These are phyloP conservation scores for Paratinospora sagittata DNA, from an alignment of 164 flowering plant genomes.

Conservation along the genomic window DNA sequence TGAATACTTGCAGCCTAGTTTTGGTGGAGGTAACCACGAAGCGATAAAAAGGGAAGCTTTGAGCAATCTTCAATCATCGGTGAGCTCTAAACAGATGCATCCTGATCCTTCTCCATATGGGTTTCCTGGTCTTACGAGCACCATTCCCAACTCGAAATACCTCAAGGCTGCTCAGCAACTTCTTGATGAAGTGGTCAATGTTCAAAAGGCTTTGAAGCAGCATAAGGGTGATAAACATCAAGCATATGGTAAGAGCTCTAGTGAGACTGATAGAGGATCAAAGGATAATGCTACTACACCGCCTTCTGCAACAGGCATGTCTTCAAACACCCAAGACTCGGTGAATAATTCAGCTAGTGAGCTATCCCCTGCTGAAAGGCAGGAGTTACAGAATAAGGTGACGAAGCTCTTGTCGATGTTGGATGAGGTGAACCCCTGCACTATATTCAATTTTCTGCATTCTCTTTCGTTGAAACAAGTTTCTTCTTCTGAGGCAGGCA, in stretches of 20 bases:
- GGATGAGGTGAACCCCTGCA: constrained; percentile 57
- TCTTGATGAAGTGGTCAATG: constrained; percentile 80
- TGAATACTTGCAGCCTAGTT: constrained; percentile 29
- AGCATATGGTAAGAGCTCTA: constrained; percentile 25
- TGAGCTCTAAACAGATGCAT: constrained; percentile 24
- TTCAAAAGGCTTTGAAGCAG: constrained; percentile 50
- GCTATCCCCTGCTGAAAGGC: constrained; percentile 56
- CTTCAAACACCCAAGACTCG: constrained; percentile 36
- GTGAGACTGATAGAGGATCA: constrained; percentile 34
- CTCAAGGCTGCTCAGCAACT: constrained; percentile 67
- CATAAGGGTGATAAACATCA: constrained; percentile 32
- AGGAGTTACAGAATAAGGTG: constrained; percentile 66
- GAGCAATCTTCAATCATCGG: constrained; percentile 20
- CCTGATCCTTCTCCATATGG: constrained; percentile 27
- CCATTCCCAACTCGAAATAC: constrained; percentile 51
- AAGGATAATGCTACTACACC: constrained; percentile 11
- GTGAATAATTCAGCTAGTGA: constrained; percentile 30
- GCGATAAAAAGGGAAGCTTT: constrained; percentile 27
- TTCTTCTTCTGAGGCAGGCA: not conserved
- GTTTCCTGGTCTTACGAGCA: constrained; percentile 23
- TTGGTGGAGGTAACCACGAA: constrained; percentile 25
- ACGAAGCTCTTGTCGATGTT: constrained; percentile 69
- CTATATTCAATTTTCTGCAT: not conserved
- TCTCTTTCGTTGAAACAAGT: not conserved
- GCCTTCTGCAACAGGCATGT: constrained; percentile 22